These are phyloP conservation scores for Fusarium subglutinans DNA, from an alignment of 2,329 filamentous ascomycete species.

Conservation along the genomic window DNA sequence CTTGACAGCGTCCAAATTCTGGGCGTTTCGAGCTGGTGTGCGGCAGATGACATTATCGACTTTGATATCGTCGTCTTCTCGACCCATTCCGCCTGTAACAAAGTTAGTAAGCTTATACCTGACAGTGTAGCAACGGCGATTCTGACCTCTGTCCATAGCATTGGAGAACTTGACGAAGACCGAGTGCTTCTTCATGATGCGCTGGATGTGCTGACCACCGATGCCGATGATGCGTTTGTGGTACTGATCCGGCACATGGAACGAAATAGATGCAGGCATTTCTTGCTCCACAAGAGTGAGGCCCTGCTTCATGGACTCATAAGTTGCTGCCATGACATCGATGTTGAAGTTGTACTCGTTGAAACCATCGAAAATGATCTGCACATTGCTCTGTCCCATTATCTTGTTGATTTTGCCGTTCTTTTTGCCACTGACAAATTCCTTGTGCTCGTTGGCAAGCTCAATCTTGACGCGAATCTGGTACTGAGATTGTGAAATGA, in stretches of 20 bases:
- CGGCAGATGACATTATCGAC: constrained; percentile 99
- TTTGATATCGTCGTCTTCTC: constrained; percentile 97
- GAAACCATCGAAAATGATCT: constrained; percentile 99
- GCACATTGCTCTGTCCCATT: constrained; percentile 99
- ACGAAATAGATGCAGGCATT: constrained; percentile 98
- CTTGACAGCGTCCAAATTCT: constrained; percentile 96
- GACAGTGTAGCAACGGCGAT: neutral
- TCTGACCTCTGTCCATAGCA: constrained; percentile 88
- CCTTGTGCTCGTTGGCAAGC: constrained; percentile 98
- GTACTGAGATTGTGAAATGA: constrained; percentile 86
- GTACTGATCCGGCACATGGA: constrained; percentile 98
- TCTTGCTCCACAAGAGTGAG: constrained; percentile 95
- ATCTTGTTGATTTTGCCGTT: constrained; percentile 99
- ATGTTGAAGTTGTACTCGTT: constrained; percentile 99
- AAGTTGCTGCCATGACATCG: constrained; percentile 90
- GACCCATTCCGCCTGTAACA: constrained; percentile 71
- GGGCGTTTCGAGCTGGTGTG: constrained; percentile 94
- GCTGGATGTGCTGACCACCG: constrained; percentile 97
- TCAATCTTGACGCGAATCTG: constrained; percentile 98
- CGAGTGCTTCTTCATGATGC: constrained; percentile 99
- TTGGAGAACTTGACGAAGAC: constrained; percentile 99
- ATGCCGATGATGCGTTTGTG: constrained; percentile 99
- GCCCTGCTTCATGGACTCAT: constrained; percentile 94
- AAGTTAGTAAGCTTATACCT: constrained; percentile 47
- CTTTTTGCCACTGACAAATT: constrained; percentile 99